A percentile compares a stretch with the other conserved stretches of the same genome.
Evolutionary conservation across 306 rosid species (phyloP).

Genomic region (Astragalus glycyphyllos): DNA sequence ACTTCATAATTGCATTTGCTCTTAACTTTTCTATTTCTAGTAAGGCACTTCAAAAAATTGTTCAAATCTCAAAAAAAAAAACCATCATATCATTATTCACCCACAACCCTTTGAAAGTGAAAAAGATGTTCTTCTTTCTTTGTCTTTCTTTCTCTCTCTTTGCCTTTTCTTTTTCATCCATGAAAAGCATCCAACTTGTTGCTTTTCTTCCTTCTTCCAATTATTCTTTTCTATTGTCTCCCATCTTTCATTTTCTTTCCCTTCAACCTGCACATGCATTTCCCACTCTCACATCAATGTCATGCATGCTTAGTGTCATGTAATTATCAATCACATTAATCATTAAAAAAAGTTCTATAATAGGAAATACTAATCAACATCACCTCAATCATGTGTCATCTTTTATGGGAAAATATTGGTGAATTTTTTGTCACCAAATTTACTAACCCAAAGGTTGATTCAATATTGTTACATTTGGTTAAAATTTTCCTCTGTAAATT

Average conservation of each 20-base stretch:
- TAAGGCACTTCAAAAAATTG: slow-evolving; percentile 46
- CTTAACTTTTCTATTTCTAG: slow-evolving; percentile 40
- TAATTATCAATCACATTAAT: slow-evolving; percentile 17
- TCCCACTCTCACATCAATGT: slow-evolving; percentile 47
- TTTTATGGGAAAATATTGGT: slow-evolving; percentile 20
- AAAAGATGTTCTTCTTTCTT: slow-evolving; percentile 58
- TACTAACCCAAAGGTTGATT: slow-evolving; percentile 25
- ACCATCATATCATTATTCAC: slow-evolving; percentile 31
- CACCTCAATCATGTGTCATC: slow-evolving; percentile 14
- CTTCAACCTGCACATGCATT: slow-evolving; percentile 68
- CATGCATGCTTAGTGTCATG: slow-evolving; percentile 1
- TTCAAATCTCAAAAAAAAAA: slow-evolving; percentile 44
- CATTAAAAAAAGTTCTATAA: slow-evolving; percentile 24
- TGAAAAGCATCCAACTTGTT: slow-evolving; percentile 76
- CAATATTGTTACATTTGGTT: slow-evolving; percentile 13
- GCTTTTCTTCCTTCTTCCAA: slow-evolving; percentile 48
- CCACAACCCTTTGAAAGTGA: slow-evolving; percentile 52
- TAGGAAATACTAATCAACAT: slow-evolving; percentile 34
- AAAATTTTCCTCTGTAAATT: background rate
- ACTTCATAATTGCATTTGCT: slow-evolving; percentile 47
- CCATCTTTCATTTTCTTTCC: slow-evolving; percentile 57
- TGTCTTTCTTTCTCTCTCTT: slow-evolving; percentile 64
- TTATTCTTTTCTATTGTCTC: slow-evolving; percentile 49
- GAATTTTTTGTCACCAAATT: slow-evolving; percentile 15
- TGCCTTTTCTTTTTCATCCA: slow-evolving; percentile 88